Conservation (phyloP, 495 filamentous ascomycete species). For the Penicillium canariense region DNA sequence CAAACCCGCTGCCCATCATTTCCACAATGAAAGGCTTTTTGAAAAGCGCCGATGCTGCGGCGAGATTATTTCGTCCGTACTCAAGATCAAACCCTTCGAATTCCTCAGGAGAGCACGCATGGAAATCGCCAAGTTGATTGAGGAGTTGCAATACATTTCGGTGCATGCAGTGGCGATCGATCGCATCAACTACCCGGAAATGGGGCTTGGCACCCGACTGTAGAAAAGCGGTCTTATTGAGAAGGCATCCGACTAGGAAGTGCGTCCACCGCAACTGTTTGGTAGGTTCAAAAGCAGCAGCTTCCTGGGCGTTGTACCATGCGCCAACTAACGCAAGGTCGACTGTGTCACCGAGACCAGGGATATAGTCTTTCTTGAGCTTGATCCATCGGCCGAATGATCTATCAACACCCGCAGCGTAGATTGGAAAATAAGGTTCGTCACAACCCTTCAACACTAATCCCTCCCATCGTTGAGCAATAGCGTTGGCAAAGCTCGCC, state of each 20-base stretch:
- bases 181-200: constrained; percentile 63
- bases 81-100: constrained; percentile 35
- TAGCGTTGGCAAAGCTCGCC: constrained; percentile 61
- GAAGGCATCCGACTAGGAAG: constrained; percentile 74
- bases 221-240: constrained; percentile 64
- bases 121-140: constrained; percentile 51
- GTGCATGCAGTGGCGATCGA: constrained; percentile 51
- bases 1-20: constrained; percentile 61
- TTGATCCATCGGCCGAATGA: constrained; percentile 66
- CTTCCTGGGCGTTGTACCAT: constrained; percentile 60
- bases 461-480: constrained; percentile 67
- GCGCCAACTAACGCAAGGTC: constrained; percentile 79
- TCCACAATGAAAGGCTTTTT: constrained; percentile 63
- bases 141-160: constrained; percentile 47
- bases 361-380: constrained; percentile 89
- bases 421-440: constrained; percentile 69
- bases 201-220: constrained; percentile 51
- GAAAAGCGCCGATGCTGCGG: constrained; percentile 49
- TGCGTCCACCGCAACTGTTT: constrained; percentile 66
- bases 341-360: constrained; percentile 71
- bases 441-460: constrained; percentile 76
- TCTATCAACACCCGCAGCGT: constrained; percentile 21
- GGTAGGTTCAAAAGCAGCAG: constrained; percentile 38
- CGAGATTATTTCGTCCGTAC: constrained; percentile 27
- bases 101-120: constrained; percentile 22